Conservation (phyloP, 352 stramenopile species). For the Pythium brassicae region DNA sequence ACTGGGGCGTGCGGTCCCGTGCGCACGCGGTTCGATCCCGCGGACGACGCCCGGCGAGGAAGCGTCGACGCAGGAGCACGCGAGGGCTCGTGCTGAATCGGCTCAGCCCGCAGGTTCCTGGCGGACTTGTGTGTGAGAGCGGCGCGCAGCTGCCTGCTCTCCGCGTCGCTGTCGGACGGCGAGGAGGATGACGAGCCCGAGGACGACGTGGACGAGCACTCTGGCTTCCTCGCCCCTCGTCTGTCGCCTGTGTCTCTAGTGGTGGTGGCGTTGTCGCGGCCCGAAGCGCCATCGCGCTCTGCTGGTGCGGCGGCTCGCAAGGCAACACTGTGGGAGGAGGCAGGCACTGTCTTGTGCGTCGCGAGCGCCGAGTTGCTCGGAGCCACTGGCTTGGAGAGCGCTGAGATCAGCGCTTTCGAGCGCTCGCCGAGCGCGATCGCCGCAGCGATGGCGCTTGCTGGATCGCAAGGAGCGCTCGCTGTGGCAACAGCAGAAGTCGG, state of each 20-base stretch:
- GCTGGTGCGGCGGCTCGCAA: neutral
- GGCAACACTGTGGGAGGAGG: too few relatives aligned
- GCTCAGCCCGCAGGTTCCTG: too few relatives aligned
- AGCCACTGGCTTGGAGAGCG: slow-evolving; percentile 14
- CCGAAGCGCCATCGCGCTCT: neutral
- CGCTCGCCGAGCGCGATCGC: slow-evolving; percentile 29
- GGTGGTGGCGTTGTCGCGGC: neutral
- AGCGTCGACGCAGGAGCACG: neutral
- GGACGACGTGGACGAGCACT: slow-evolving; percentile 17
- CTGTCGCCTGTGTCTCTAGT: neutral
- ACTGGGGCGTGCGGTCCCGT: slow-evolving; percentile 2
- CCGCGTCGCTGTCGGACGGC: slow-evolving; percentile 9
- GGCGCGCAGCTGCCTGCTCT: slow-evolving; percentile 3
- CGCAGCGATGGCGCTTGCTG: slow-evolving; percentile 21
- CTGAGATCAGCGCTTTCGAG: slow-evolving; percentile 38
- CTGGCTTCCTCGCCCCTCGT: slow-evolving; percentile 3
- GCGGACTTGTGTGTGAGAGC: slow-evolving; percentile 1
- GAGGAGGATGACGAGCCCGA: slow-evolving; percentile 16
- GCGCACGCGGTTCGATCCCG: slow-evolving; percentile 15
- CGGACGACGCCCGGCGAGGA: slow-evolving; percentile 13
- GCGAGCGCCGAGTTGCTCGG: neutral
- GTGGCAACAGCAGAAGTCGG: neutral
- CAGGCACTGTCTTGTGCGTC: neutral
- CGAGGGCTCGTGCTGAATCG: neutral
- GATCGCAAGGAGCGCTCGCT: neutral